These are phyloP conservation scores for Cucumis hystrix DNA, from an alignment of 306 rosid species.

Conservation along the genomic window DNA sequence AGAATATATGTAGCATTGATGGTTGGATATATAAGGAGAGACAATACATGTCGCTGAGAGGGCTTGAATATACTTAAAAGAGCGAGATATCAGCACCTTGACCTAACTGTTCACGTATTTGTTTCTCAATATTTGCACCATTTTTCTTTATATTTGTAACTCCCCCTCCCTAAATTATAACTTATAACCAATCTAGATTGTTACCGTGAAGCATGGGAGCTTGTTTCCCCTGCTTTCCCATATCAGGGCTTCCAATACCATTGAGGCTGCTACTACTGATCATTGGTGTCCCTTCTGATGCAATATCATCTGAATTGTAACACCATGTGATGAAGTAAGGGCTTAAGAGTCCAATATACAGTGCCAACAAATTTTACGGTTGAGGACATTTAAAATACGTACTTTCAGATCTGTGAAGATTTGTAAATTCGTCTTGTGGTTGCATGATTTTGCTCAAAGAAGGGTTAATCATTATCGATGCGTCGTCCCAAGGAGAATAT, in stretches of 20 bases:
- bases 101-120: too few species aligned
- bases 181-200: neutral
- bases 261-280: slow-evolving; percentile 25
- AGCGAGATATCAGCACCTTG: too few species aligned
- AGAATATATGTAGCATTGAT: too few species aligned
- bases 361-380: slow-evolving; percentile 1
- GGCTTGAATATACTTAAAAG: too few species aligned
- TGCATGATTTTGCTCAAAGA: slow-evolving; percentile 21
- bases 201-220: slow-evolving; percentile 50
- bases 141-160: too few species aligned
- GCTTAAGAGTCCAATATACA: slow-evolving; percentile 30
- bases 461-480: slow-evolving; percentile 34
- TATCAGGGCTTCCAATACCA: slow-evolving; percentile 36
- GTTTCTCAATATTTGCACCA: too few species aligned
- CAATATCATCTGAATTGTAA: slow-evolving; percentile 78
- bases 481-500: slow-evolving; percentile 62
- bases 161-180: too few species aligned
- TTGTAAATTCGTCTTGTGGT: slow-evolving; percentile 41
- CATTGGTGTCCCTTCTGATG: slow-evolving; percentile 46
- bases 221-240: slow-evolving; percentile 42
- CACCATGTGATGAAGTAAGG: slow-evolving; percentile 26
- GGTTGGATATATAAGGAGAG: too few species aligned
- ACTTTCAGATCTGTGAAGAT: slow-evolving; percentile 45
- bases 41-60: too few species aligned
- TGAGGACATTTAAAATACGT: slow-evolving; percentile 15